A percentile compares a stretch with the other conserved stretches of the same genome.
Conservation (phyloP, 768 basidiomycete genomes). For the Tylopilus rubrobrunneus region DNA sequence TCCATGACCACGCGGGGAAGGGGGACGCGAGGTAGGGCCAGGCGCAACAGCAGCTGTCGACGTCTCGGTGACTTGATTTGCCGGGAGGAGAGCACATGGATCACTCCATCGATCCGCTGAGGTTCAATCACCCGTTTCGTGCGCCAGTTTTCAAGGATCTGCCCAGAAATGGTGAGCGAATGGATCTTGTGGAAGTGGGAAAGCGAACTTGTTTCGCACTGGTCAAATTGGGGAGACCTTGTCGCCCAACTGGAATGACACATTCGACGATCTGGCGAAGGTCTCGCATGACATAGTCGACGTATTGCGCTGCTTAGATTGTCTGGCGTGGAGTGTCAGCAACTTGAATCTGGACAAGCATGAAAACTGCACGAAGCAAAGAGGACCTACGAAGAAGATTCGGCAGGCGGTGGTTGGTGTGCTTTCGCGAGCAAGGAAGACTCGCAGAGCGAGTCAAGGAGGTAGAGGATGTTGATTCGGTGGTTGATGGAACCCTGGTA, state of each 20-base stretch:
- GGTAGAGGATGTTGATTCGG: no score
- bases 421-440: constrained; percentile 67
- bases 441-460: constrained; percentile 86
- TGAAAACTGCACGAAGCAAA: no score
- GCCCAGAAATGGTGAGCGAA: background rate
- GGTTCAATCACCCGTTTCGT: constrained; percentile 81
- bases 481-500: constrained; percentile 79
- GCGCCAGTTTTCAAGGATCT: no score
- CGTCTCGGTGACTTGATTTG: constrained; percentile 22
- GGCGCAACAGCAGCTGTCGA: constrained; percentile 17
- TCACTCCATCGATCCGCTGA: constrained; percentile 67
- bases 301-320: constrained; percentile 47
- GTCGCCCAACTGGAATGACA: constrained; percentile 87
- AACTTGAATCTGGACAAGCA: background rate
- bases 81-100: constrained; percentile 53
- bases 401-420: no score
- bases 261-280: constrained; percentile 64
- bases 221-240: constrained; percentile 82
- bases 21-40: constrained; percentile 15
- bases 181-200: no score
- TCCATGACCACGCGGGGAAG: constrained; percentile 1
- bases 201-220: constrained; percentile 77
- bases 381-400: constrained; percentile 20
- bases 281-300: constrained; percentile 76
- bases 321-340: constrained; percentile 14